Evolutionary conservation across 495 filamentous ascomycete species (phyloP).

Genomic region (Penicillium atrosanguineum): DNA sequence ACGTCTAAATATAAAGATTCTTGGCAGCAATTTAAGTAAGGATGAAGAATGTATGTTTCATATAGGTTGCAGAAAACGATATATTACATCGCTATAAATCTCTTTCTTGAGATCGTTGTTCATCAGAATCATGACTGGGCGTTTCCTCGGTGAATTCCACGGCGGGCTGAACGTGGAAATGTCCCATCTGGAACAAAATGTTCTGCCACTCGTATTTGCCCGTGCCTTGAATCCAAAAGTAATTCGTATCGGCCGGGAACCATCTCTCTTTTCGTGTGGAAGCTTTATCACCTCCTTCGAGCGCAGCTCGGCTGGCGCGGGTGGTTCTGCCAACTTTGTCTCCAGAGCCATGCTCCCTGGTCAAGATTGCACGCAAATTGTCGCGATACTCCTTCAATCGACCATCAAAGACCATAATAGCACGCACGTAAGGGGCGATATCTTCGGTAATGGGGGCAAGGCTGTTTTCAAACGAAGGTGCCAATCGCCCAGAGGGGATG

Average conservation of each 20-base stretch:
- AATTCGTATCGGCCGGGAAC: constrained; percentile 68
- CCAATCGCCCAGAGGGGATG: constrained; percentile 27
- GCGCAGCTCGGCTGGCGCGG: constrained; percentile 72
- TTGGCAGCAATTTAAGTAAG: not conserved
- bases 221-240: constrained; percentile 61
- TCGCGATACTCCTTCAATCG: constrained; percentile 64
- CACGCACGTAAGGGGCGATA: constrained; percentile 78
- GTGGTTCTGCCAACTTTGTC: constrained; percentile 72
- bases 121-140: not conserved
- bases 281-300: constrained; percentile 75
- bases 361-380: constrained; percentile 59
- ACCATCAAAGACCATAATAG: constrained; percentile 73
- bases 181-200: constrained; percentile 35
- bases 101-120: not conserved
- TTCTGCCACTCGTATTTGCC: constrained; percentile 64
- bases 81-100: not conserved
- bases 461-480: constrained; percentile 71
- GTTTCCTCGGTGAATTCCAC: not conserved
- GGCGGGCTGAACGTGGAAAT: constrained; percentile 29
- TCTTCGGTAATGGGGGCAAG: constrained; percentile 64
- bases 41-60: not conserved
- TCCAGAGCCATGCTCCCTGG: constrained; percentile 37
- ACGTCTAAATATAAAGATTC: not conserved
- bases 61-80: not conserved
- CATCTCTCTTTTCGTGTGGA: constrained; percentile 73